Conservation (phyloP, 371 early-diverging fungal species). For the Mortierella sp. region DNA sequence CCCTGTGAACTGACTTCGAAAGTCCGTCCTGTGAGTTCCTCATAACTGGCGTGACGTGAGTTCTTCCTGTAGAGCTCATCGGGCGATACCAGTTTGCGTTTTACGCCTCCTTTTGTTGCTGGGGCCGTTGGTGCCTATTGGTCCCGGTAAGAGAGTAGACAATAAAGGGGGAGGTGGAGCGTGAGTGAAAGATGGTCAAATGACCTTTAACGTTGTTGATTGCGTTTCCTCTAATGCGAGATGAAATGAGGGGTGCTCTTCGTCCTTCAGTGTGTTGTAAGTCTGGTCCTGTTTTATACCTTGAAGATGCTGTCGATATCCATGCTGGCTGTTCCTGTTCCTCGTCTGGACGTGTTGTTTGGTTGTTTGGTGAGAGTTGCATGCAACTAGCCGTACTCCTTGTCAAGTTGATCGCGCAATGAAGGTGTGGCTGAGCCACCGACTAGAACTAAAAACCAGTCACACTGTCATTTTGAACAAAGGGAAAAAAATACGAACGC, state of each 20-base stretch:
- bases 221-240: not conserved
- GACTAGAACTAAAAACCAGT: not conserved
- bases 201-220: not conserved
- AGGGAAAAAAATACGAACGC: constrained; percentile 4
- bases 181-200: not conserved
- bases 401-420: constrained; percentile 1
- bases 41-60: constrained; percentile 52
- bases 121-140: constrained; percentile 46
- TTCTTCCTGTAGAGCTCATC: constrained; percentile 53
- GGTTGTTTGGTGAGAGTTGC: not conserved
- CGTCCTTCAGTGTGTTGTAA: not conserved
- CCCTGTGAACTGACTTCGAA: constrained; percentile 35
- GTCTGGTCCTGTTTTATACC: constrained; percentile 50
- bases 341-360: not conserved
- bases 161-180: not conserved
- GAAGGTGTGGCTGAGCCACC: constrained; percentile 9
- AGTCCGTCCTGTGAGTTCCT: constrained; percentile 52
- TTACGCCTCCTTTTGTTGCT: constrained; percentile 37
- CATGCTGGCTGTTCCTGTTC: constrained; percentile 58
- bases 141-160: not conserved
- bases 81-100: constrained; percentile 45
- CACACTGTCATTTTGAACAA: not conserved
- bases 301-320: constrained; percentile 82
- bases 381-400: not conserved
- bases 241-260: not conserved